Evolutionary conservation across 2,329 filamentous ascomycete species (phyloP), one percentile per base, ranked within the genome.

Genomic region (Aspergillus sp.): DNA sequence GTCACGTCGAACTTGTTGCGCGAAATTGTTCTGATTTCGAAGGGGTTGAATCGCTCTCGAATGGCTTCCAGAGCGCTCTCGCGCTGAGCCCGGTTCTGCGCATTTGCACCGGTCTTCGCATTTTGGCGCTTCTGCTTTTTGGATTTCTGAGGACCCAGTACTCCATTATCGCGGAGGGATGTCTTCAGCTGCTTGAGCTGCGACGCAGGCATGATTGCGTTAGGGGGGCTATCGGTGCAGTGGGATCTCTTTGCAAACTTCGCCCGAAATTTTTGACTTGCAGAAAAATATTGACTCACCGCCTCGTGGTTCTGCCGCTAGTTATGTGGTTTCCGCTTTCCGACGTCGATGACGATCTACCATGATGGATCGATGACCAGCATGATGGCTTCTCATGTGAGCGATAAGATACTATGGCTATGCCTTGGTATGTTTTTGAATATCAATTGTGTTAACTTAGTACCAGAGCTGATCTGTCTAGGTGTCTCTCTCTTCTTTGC

Each of bases 31-130:
- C 96, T 96, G 73, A 96, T 85, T 71, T 99, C 95, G 76, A 99
- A 99, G 0, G 95, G 95, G 73, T 99, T 99, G 84, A 98, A 98
- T 66, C 93, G 89, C 70, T 98, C 93, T 70, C 95, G 89, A 72
- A 99, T 97, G 57, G 85, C 86, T 66, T 90, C 87, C 62, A 99
- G 82, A 15, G 92, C 90, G 56, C 87, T 88, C 69, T 89, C 85
- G 70, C 89, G 86, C 72, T 91, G 86, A 25, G 91, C 83, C 59
- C 90, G 87, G 75, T 91, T 90, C 68, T 93, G 88, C 66, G 84
- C 85, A 62, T 82, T 83, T 56, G 84, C 86, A 52, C 83, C 84
- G 75, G 86, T 86, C 73, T 87, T 87, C 54, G 82, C 85, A 69
- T 84, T 83, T 70, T 89, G 87, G 69, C 90, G 90, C 74, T 90